A percentile compares a stretch with the other conserved stretches of the same genome.
Conservation (phyloP, 169 alveolate genomes). For the Perkinsus olseni region DNA sequence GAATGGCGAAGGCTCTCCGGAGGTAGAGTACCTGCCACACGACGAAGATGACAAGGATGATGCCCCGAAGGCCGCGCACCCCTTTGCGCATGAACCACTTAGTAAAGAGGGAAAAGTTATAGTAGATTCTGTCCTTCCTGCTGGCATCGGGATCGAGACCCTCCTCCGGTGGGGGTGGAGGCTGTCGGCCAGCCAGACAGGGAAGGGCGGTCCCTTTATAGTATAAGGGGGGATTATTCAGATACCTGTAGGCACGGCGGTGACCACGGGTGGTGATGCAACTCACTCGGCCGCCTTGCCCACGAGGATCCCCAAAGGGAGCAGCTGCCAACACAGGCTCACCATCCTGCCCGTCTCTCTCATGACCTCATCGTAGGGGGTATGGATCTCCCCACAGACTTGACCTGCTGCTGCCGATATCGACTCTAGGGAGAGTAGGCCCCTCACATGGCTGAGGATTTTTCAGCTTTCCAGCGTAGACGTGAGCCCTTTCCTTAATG, state of each 20-base stretch:
- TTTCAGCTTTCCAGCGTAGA: not conserved
- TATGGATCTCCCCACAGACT: not conserved
- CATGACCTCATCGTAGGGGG: conserved; percentile 3
- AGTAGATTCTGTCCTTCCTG: not conserved
- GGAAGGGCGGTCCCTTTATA: not conserved
- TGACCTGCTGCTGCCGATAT: not conserved
- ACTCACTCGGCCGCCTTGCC: not conserved
- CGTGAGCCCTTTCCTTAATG: not conserved
- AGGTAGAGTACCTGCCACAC: not conserved
- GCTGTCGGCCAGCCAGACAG: not conserved
- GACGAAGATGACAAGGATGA: not conserved
- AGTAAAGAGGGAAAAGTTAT: not conserved
- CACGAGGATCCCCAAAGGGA: not conserved
- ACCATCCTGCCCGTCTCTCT: not conserved
- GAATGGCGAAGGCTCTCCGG: not conserved
- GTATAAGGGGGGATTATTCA: not conserved
- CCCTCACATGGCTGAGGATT: not conserved
- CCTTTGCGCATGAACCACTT: not conserved
- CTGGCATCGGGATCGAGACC: not conserved
- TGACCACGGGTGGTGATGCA: not conserved
- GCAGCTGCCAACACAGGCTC: not conserved
- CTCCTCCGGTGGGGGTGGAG: not conserved
- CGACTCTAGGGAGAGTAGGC: not conserved
- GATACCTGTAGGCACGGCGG: not conserved
- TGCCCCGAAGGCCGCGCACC: not conserved